phyloP scores from a whole-genome alignment of 345 rosid genomes.

The Bruguiera parviflora region DNA sequence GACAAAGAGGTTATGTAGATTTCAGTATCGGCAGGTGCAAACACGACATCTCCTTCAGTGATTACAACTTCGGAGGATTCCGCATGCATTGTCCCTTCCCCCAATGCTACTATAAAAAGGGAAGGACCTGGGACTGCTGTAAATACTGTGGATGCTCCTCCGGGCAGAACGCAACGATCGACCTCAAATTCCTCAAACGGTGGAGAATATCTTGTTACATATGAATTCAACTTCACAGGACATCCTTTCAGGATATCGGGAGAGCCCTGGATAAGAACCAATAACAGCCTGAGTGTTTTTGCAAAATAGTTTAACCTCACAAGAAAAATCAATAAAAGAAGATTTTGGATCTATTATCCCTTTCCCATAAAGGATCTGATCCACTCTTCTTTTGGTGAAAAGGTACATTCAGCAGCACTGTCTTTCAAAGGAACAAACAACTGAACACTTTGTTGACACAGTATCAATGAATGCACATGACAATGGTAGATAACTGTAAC shows the following conservation, averaged over 20 bases:
- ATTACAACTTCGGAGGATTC: constrained; percentile 41
- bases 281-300: neutral
- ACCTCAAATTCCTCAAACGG: constrained; percentile 95
- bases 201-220: constrained; percentile 75
- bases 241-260: constrained; percentile 84
- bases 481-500: too few relatives aligned
- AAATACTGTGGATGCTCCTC: constrained; percentile 59
- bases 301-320: neutral
- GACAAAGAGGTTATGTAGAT: constrained; percentile 46
- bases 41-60: constrained; percentile 69
- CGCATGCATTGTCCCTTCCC: constrained; percentile 54
- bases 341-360: too few relatives aligned
- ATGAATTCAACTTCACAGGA: constrained; percentile 41
- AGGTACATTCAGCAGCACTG: too few relatives aligned
- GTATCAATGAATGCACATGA: too few relatives aligned
- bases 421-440: too few relatives aligned
- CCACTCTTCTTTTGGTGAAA: too few relatives aligned
- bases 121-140: constrained; percentile 82
- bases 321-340: too few relatives aligned
- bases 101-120: constrained; percentile 55
- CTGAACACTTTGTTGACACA: too few relatives aligned
- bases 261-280: constrained; percentile 54
- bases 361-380: too few relatives aligned
- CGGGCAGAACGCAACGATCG: constrained; percentile 67
- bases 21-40: constrained; percentile 68